Evolutionary conservation across 176 grass and related monocot species (phyloP).

Genomic region (Alloteropsis semialata): DNA sequence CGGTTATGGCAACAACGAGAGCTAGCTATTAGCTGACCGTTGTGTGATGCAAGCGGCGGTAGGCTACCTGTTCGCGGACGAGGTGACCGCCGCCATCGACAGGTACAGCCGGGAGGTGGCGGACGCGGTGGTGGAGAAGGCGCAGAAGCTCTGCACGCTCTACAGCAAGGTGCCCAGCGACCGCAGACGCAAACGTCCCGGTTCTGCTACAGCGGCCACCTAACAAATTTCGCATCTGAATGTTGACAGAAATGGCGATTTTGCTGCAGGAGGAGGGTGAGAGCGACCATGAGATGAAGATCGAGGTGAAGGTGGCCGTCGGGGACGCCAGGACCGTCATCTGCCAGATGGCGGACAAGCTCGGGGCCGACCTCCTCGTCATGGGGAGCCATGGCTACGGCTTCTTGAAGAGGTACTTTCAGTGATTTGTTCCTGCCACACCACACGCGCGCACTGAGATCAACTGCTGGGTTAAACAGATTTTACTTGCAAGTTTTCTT

Average conservation of each 20-base stretch:
- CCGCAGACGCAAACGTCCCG: not conserved
- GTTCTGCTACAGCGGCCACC: not conserved
- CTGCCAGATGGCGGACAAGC: constrained; percentile 53
- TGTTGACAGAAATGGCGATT: not conserved
- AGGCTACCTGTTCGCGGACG: constrained; percentile 65
- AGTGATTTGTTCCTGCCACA: not conserved
- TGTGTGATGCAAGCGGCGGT: constrained; percentile 1
- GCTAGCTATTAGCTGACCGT: not conserved
- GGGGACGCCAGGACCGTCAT: constrained; percentile 69
- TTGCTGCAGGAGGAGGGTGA: not conserved
- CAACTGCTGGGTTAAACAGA: not conserved
- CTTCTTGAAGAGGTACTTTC: constrained; percentile 61
- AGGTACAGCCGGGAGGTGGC: constrained; percentile 68
- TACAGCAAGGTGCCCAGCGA: constrained; percentile 38
- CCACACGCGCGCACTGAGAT: not conserved
- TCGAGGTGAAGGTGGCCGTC: constrained; percentile 51
- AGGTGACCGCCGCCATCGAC: constrained; percentile 58
- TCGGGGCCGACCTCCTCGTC: constrained; percentile 56
- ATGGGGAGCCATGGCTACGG: constrained; percentile 81
- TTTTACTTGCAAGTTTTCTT: not conserved
- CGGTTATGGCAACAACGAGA: not conserved
- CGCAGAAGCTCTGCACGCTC: constrained; percentile 60
- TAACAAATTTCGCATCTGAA: not conserved
- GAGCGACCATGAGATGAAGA: constrained; percentile 40
- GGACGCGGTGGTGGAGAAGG: constrained; percentile 60